phyloP scores from a whole-genome alignment of 2,329 filamentous ascomycete species.

The Malbranchea zuffiana region DNA sequence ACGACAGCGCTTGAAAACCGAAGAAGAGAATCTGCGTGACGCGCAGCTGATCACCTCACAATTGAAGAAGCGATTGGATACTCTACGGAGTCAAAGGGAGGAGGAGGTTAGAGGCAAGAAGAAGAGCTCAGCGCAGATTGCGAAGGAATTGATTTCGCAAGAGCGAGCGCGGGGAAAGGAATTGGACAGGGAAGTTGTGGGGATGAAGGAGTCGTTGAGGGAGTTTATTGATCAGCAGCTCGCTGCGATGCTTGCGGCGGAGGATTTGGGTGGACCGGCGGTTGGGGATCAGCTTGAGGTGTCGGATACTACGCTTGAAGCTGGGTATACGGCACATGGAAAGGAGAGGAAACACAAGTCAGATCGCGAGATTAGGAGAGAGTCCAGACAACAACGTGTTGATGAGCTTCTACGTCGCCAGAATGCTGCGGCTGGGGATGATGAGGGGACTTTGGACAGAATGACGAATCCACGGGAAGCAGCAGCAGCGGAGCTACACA shows the following conservation, averaged over 20 bases:
- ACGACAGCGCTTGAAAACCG: slow-evolving; percentile 32
- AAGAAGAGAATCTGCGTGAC: slow-evolving; percentile 40
- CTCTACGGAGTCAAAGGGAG: slow-evolving; percentile 47
- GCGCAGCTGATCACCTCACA: slow-evolving; percentile 36
- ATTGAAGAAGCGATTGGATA: slow-evolving; percentile 48
- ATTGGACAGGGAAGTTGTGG: slow-evolving; percentile 51
- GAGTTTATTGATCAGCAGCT: slow-evolving; percentile 61
- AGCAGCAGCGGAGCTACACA: slow-evolving; percentile 39
- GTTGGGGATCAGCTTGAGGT: slow-evolving; percentile 63
- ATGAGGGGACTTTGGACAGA: slow-evolving; percentile 14
- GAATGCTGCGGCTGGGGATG: slow-evolving; percentile 16
- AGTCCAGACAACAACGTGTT: slow-evolving; percentile 38
- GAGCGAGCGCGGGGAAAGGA: slow-evolving; percentile 48
- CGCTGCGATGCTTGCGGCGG: slow-evolving; percentile 66
- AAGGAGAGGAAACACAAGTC: slow-evolving; percentile 38
- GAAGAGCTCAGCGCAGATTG: slow-evolving; percentile 51
- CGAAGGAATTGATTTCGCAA: slow-evolving; percentile 50
- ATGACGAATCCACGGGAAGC: slow-evolving; percentile 37
- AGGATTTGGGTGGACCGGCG: slow-evolving; percentile 72
- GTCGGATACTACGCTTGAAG: slow-evolving; percentile 43
- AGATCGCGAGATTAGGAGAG: slow-evolving; percentile 24
- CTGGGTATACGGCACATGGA: slow-evolving; percentile 45
- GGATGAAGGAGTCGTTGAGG: slow-evolving; percentile 53
- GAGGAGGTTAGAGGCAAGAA: slow-evolving; percentile 6
- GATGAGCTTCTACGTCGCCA: slow-evolving; percentile 40